phyloP scores from a whole-genome alignment of 2,329 filamentous ascomycete genomes.

The Diplocarpon mali region DNA sequence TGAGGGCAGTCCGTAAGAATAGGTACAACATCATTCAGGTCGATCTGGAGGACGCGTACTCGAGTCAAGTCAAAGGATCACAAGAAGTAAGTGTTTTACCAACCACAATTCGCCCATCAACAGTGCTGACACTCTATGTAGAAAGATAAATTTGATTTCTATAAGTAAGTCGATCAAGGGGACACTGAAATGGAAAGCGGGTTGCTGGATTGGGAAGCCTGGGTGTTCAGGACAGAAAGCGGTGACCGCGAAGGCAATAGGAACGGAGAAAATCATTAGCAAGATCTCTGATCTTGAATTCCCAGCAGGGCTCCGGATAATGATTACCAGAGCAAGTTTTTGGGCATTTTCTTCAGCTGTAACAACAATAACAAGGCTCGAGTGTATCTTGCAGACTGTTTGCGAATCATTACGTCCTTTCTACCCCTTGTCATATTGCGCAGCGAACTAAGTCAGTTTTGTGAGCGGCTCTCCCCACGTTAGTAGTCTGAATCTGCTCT shows the following conservation, averaged over 20 bases:
- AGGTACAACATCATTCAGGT: constrained; percentile 98
- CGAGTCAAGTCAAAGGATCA: constrained; percentile 84
- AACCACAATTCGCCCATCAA: background rate
- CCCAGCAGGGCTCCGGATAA: background rate
- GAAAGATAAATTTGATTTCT: constrained; percentile 72
- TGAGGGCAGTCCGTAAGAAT: constrained; percentile 92
- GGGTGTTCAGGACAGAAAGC: constrained; percentile 4
- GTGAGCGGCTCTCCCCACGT: too few species aligned
- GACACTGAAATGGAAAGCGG: background rate
- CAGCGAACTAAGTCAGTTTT: too few species aligned
- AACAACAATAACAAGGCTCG: constrained; percentile 10
- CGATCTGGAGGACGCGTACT: constrained; percentile 94
- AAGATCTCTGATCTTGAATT: background rate
- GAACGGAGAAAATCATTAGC: background rate
- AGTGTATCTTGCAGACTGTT: constrained; percentile 10
- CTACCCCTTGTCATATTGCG: background rate
- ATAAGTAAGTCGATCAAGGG: constrained; percentile 46
- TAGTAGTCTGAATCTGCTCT: too few species aligned
- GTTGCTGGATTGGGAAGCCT: background rate
- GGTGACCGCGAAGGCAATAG: background rate
- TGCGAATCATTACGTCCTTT: background rate
- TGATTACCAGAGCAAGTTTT: background rate
- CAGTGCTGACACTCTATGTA: background rate
- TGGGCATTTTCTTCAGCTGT: constrained; percentile 6
- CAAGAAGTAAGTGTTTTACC: constrained; percentile 36